Evolutionary conservation across 1,284 basidiomycete species (phyloP).

Genomic region (Mycena citricolor): DNA sequence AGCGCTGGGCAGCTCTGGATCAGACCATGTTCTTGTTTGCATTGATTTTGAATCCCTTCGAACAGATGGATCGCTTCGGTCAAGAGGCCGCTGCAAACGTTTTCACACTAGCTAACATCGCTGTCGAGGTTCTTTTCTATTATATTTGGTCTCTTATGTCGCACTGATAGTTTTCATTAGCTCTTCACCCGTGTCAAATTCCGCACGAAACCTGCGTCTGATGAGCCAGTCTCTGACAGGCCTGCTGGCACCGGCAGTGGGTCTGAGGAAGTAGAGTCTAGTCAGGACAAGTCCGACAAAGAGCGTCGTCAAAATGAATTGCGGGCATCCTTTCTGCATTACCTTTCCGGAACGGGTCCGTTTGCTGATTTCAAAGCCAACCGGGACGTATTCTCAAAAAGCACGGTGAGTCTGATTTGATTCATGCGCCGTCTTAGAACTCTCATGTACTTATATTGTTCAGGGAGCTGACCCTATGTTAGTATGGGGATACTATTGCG

Average conservation of each 20-base stretch:
- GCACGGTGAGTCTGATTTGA: neutral
- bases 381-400: neutral
- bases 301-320: no score
- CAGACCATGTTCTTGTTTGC: slow-evolving; percentile 13
- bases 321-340: slow-evolving; percentile 3
- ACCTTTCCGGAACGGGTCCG: neutral
- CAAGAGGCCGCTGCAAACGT: slow-evolving; percentile 9
- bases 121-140: slow-evolving; percentile 4
- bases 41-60: slow-evolving; percentile 13
- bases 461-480: slow-evolving; percentile 2
- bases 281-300: no score
- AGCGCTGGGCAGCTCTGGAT: slow-evolving; percentile 16
- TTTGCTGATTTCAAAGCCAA: neutral
- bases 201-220: neutral
- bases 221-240: no score
- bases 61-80: slow-evolving; percentile 10
- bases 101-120: slow-evolving; percentile 4
- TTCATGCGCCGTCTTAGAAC: neutral
- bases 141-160: neutral
- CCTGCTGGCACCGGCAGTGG: no score
- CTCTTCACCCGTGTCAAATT: slow-evolving; percentile 5
- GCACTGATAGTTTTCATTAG: no score
- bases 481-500: slow-evolving; percentile 1
- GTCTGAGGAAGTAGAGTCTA: no score
- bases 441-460: neutral